Percentiles rank a stretch among this genome's conserved stretches.
Evolutionary conservation across 371 early-diverging fungal species (phyloP).

Genomic region (Mortierella sp.): DNA sequence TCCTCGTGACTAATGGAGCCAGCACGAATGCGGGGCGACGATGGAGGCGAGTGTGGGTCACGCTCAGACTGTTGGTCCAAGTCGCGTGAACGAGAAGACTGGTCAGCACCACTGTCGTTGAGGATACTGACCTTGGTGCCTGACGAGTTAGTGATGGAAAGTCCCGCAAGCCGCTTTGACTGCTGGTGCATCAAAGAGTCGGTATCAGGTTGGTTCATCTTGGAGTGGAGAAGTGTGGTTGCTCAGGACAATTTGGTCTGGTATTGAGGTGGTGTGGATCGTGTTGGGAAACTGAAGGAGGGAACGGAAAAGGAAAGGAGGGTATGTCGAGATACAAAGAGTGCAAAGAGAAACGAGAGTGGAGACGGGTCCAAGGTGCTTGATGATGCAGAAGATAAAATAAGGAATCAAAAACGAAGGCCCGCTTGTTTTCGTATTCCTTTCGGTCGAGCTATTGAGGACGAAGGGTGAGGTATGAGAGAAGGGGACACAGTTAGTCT

Average conservation of each 20-base stretch:
- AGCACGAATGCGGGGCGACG: too few species aligned
- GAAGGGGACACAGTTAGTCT: too few species aligned
- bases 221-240: not conserved
- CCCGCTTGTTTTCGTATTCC: too few species aligned
- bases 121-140: slow-evolving; percentile 49
- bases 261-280: not conserved
- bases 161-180: slow-evolving; percentile 46
- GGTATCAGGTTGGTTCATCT: slow-evolving; percentile 21
- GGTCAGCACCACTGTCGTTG: slow-evolving; percentile 27
- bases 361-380: slow-evolving; percentile 1
- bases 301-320: slow-evolving; percentile 5
- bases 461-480: too few species aligned
- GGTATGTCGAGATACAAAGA: not conserved
- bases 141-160: slow-evolving; percentile 50
- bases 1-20: not conserved
- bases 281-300: slow-evolving; percentile 1
- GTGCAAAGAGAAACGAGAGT: slow-evolving; percentile 12
- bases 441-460: too few species aligned
- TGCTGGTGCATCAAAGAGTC: slow-evolving; percentile 36
- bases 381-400: too few species aligned
- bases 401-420: too few species aligned
- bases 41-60: not conserved
- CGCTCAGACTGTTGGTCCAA: slow-evolving; percentile 5
- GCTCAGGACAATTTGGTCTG: slow-evolving; percentile 14
- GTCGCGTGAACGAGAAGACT: slow-evolving; percentile 1